Conservation (phyloP, 208 protist genomes). For the Naegleria fowleri region DNA sequence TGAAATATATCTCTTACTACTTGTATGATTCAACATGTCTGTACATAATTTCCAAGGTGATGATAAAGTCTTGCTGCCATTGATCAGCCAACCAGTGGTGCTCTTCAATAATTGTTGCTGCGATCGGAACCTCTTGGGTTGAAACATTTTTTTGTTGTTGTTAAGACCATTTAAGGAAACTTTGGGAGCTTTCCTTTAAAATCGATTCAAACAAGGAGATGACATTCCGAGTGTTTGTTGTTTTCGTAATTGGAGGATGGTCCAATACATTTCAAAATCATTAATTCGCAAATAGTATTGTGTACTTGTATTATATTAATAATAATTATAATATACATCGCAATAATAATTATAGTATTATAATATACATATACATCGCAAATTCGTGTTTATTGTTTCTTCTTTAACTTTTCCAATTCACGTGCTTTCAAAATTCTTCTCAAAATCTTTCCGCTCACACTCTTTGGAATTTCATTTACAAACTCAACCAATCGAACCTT, state of each 20-base stretch:
- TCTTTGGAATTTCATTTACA: conserved; percentile 57
- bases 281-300: no score
- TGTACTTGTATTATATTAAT: no score
- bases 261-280: no score
- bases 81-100: background rate
- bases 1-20: conserved; percentile 55
- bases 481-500: conserved; percentile 61
- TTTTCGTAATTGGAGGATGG: no score
- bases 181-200: no score
- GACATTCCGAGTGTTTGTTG: no score
- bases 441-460: conserved; percentile 63
- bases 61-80: conserved; percentile 54
- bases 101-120: no score
- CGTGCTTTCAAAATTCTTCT: conserved; percentile 47
- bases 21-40: conserved; percentile 79
- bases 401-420: background rate
- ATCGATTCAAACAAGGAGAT: no score
- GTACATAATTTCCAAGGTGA: conserved; percentile 53
- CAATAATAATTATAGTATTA: background rate
- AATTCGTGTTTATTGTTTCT: background rate
- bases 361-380: background rate
- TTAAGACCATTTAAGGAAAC: background rate
- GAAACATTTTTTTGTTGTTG: conserved; percentile 60
- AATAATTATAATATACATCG: no score
- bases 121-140: conserved; percentile 50